Evolutionary conservation across 2,329 filamentous ascomycete species (phyloP).

Genomic region (Cladophialophora psammophila): DNA sequence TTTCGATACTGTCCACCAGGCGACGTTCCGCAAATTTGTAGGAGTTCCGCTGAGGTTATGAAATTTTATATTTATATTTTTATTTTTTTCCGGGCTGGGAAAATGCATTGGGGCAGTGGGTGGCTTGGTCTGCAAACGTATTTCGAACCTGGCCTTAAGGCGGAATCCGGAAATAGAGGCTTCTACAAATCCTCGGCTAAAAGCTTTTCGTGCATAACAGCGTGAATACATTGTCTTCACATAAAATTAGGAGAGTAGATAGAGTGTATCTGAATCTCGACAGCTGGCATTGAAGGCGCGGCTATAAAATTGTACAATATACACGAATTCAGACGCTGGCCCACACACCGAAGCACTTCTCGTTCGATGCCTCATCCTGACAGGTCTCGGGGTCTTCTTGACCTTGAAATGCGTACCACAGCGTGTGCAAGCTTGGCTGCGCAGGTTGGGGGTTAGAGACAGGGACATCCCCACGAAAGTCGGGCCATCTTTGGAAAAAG

Average conservation of each 20-base stretch:
- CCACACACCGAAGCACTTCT: neutral
- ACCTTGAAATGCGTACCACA: neutral
- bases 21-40: neutral
- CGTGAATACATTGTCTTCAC: neutral
- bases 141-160: neutral
- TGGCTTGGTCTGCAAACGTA: neutral
- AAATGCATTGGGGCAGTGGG: neutral
- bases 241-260: neutral
- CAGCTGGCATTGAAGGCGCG: neutral
- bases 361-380: neutral
- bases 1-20: neutral
- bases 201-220: neutral
- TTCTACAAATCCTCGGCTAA: neutral
- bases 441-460: neutral
- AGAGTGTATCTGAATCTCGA: neutral
- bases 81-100: too few relatives aligned
- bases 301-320: neutral
- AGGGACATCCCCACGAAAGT: neutral
- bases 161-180: neutral
- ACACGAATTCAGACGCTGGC: neutral
- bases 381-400: neutral
- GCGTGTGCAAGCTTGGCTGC: neutral
- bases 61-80: too few relatives aligned
- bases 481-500: constrained; percentile 8
- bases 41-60: neutral